Evolutionary conservation across 23 red algal species (phyloP).

Genomic region (Gracilaria domingensis): DNA sequence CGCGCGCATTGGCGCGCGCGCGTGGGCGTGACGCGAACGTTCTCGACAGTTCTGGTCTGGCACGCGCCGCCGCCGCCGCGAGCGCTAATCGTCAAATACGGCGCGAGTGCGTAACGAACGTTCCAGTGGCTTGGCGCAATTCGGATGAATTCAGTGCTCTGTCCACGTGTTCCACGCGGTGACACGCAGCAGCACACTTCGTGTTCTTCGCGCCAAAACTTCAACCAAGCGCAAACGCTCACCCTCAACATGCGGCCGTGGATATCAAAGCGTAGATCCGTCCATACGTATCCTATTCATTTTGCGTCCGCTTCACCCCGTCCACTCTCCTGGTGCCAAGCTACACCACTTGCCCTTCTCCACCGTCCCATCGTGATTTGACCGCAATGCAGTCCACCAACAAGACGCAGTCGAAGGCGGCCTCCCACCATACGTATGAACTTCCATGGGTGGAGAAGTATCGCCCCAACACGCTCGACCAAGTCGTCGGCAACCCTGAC

Average conservation of each 20-base stretch:
- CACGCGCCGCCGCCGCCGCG: too few relatives aligned
- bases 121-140: not conserved
- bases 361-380: not conserved
- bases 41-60: not conserved
- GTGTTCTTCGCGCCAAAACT: constrained; percentile 6
- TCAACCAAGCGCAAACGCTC: too few relatives aligned
- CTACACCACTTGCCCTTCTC: not conserved
- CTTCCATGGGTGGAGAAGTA: constrained; percentile 99
- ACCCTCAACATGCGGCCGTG: not conserved
- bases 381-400: constrained; percentile 12
- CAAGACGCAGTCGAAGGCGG: constrained; percentile 11
- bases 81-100: not conserved
- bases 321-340: too few relatives aligned
- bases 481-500: constrained; percentile 94
- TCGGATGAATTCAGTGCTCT: too few relatives aligned
- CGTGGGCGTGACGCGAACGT: not conserved
- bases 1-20: not conserved
- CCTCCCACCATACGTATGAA: constrained; percentile 50
- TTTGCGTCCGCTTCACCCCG: too few relatives aligned
- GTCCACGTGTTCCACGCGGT: not conserved
- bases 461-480: constrained; percentile 78
- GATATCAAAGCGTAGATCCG: too few relatives aligned
- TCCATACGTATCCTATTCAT: too few relatives aligned
- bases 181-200: not conserved
- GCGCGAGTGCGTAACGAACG: not conserved